Conservation (phyloP, 768 basidiomycete genomes). For the Lentinus brumalis region DNA sequence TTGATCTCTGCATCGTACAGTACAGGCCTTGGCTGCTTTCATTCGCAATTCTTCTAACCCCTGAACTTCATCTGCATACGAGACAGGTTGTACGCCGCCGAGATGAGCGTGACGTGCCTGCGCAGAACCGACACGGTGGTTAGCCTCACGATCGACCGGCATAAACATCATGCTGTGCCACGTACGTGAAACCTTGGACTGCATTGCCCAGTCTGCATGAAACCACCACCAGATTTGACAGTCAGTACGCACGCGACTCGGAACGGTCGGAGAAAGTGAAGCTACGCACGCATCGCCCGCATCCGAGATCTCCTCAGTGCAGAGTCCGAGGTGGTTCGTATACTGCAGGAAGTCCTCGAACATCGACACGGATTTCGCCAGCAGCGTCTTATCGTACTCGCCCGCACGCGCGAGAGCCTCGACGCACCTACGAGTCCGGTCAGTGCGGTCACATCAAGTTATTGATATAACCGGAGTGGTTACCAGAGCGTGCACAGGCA, state of each 20-base stretch:
- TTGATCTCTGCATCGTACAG: no score
- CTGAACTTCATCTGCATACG: conserved; percentile 45
- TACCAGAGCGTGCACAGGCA: conserved; percentile 86
- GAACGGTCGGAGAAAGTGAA: not conserved
- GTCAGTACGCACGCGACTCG: no score
- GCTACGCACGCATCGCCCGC: conserved; percentile 75
- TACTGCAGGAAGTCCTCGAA: conserved; percentile 89
- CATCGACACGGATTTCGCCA: conserved; percentile 77
- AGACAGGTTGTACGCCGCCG: conserved; percentile 82
- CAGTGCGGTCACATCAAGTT: no score
- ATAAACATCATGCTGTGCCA: not conserved
- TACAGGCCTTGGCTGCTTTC: no score
- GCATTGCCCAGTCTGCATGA: conserved; percentile 75
- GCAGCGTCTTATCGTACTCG: conserved; percentile 66
- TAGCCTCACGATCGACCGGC: no score
- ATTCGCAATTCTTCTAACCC: not conserved
- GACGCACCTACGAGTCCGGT: conserved; percentile 57
- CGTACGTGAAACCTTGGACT: conserved; percentile 88
- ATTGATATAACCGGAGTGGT: not conserved
- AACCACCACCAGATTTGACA: no score
- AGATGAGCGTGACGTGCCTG: conserved; percentile 84
- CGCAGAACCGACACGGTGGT: not conserved
- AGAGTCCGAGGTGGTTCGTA: conserved; percentile 85
- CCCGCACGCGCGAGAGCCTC: conserved; percentile 91
- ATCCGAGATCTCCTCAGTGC: conserved; percentile 83